A percentile compares a stretch with the other conserved stretches of the same genome.
Evolutionary conservation across 768 basidiomycete genomes (phyloP).

Genomic region (Mycena sanguinolenta): DNA sequence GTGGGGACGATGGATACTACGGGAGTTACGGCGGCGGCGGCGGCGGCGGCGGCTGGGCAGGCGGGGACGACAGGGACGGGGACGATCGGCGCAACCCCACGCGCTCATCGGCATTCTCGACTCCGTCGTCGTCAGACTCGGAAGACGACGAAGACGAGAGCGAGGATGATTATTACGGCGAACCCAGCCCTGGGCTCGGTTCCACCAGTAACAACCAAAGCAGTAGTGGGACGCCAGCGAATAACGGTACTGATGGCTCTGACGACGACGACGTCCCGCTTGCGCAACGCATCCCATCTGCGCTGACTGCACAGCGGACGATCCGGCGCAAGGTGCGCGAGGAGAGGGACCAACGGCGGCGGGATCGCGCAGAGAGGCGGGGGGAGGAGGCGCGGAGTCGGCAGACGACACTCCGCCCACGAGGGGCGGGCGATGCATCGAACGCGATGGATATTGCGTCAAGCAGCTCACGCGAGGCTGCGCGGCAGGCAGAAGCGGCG

Average conservation of each 20-base stretch:
- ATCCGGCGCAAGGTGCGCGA: slow-evolving; percentile 80
- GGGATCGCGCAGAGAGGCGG: slow-evolving; percentile 48
- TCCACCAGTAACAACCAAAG: neutral
- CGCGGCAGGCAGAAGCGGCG: slow-evolving; percentile 34
- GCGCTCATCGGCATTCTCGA: slow-evolving; percentile 50
- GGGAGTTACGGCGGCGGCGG: slow-evolving; percentile 38
- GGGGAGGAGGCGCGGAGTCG: slow-evolving; percentile 37
- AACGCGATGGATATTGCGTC: slow-evolving; percentile 36
- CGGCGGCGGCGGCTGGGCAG: slow-evolving; percentile 38
- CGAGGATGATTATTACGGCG: slow-evolving; percentile 41
- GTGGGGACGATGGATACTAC: slow-evolving; percentile 38
- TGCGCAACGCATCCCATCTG: slow-evolving; percentile 85
- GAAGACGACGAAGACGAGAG: slow-evolving; percentile 11
- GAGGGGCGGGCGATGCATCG: slow-evolving; percentile 48
- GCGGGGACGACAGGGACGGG: slow-evolving; percentile 51
- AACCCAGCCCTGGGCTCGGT: slow-evolving; percentile 28
- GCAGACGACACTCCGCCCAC: slow-evolving; percentile 54
- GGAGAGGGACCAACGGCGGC: slow-evolving; percentile 71
- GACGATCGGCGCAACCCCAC: slow-evolving; percentile 44
- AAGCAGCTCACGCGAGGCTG: slow-evolving; percentile 36
- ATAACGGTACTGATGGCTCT: slow-evolving; percentile 36
- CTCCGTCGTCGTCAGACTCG: slow-evolving; percentile 34
- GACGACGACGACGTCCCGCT: slow-evolving; percentile 87
- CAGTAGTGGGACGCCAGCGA: slow-evolving; percentile 4
- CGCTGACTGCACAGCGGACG: slow-evolving; percentile 84